phyloP scores from a whole-genome alignment of 179 eudicot species.

The Patellifolia procumbens region DNA sequence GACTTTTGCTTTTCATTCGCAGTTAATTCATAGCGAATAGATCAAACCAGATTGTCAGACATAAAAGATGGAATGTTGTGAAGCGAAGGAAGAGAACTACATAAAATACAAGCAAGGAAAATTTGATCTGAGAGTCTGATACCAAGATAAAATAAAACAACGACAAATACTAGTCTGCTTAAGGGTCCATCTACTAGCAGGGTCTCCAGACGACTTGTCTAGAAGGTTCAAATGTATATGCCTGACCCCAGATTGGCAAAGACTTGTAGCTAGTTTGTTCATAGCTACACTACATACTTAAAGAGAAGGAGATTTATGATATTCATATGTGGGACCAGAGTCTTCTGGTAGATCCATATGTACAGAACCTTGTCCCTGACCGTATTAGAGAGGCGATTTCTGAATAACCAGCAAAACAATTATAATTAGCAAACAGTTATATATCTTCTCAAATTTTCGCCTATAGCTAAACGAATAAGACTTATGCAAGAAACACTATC shows the following conservation, averaged over 20 bases:
- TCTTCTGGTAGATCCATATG: not conserved
- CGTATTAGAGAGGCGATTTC: not conserved
- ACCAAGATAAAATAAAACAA: not conserved
- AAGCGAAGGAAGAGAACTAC: not conserved
- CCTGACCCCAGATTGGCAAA: not conserved
- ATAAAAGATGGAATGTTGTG: too few relatives aligned
- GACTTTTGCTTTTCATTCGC: too few relatives aligned
- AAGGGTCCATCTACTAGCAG: too few relatives aligned
- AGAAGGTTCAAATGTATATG: too few relatives aligned
- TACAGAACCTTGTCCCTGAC: not conserved
- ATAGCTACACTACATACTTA: not conserved
- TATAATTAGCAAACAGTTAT: not conserved
- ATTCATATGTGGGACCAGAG: not conserved
- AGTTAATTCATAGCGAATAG: not conserved
- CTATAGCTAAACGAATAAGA: not conserved
- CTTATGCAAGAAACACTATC: slow-evolving; percentile 1
- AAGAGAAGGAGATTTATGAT: not conserved
- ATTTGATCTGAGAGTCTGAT: not conserved
- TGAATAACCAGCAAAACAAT: too few relatives aligned
- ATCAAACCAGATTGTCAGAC: not conserved
- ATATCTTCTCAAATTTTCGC: not conserved
- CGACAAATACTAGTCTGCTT: not conserved
- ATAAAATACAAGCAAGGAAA: not conserved
- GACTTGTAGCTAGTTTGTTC: not conserved
- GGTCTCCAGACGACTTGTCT: too few relatives aligned